Evolutionary conservation across 495 filamentous ascomycete species (phyloP).

Genomic region (Ramalina intermedia): DNA sequence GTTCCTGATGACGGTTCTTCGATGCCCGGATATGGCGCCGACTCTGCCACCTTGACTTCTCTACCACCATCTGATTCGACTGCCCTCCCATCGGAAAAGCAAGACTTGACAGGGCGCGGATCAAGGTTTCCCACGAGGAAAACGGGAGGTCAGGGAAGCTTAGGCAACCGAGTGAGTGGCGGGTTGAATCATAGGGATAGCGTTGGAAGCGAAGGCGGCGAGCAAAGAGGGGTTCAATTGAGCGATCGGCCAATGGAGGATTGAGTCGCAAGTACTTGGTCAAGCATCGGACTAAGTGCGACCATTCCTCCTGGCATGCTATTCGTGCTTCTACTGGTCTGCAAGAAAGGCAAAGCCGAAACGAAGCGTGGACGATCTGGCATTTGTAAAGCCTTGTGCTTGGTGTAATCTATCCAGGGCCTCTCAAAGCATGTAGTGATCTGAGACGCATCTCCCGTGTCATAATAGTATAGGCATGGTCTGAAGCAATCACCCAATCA

Average conservation of each 20-base stretch:
- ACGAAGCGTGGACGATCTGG: no score
- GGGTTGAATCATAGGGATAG: constrained; percentile 28
- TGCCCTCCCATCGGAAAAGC: constrained; percentile 29
- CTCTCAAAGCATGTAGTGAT: no score
- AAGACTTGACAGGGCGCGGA: constrained; percentile 32
- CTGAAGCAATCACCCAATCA: neutral
- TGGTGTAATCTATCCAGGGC: no score
- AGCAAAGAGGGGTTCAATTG: constrained; percentile 46
- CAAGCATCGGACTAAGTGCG: no score
- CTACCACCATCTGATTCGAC: constrained; percentile 19
- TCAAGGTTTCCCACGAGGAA: constrained; percentile 30
- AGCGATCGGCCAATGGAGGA: constrained; percentile 80
- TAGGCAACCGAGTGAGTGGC: constrained; percentile 31
- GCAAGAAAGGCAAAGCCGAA: no score
- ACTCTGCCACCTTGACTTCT: constrained; percentile 18
- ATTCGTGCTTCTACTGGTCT: no score
- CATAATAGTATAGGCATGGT: no score
- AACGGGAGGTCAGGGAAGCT: constrained; percentile 25
- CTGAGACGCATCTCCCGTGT: no score
- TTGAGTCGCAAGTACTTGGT: constrained; percentile 19
- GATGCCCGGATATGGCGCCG: constrained; percentile 16
- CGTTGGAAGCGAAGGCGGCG: constrained; percentile 19
- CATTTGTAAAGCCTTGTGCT: no score
- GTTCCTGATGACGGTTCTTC: constrained; percentile 7
- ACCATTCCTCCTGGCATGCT: no score